Evolutionary conservation across 768 basidiomycete species (phyloP), one percentile per base, ranked within the genome.

Genomic region (Agaricus sinodeliciosus): DNA sequence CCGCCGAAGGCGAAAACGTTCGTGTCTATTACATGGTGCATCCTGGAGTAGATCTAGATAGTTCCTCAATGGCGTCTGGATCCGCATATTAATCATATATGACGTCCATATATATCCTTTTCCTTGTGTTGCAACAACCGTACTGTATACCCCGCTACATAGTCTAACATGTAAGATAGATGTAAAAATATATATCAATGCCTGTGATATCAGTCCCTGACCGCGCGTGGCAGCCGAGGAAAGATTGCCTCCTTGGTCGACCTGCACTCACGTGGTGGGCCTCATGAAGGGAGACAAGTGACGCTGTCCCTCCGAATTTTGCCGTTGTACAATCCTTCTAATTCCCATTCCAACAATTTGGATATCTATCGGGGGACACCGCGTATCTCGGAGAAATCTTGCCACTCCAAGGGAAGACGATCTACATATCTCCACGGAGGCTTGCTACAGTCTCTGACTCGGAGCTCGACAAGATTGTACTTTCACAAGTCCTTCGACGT

Each of bases 21-120:
- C 84, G 86, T 16, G 78, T 92, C 44, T 86, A 83, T 65, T 94
- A 94, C 63, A 84, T 94, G 82, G 90, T 95, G 3, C 93, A 94
- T 72, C 90, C 90, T 1, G 80, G 84, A 1, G 90, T 93, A 34
- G 90, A 93, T 61, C 79, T 81, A 8, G 88, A 92, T 49, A 69
- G 65, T 43, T 76, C 75, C 3, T 75, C 76, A 3, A 67, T 75
- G 57, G 67, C 72, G 22, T 75, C 74, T 1, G 63, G 61, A 27
- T 59, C 60, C 28, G 11, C 31, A 31, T 31, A 31, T 31, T 70
- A 57, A 43, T 12, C 26, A 22, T 28, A 40, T 13, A 36, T 0
- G 25, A 16, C 4, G 31, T 43, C 16, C 6, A 51, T n/a, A 22
- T 3, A 12, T 43, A 36, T 46, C 55, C 19, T 52, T 28, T 48